phyloP scores from a whole-genome alignment of 768 basidiomycete genomes.

The Leucocoprinus leucothites region DNA sequence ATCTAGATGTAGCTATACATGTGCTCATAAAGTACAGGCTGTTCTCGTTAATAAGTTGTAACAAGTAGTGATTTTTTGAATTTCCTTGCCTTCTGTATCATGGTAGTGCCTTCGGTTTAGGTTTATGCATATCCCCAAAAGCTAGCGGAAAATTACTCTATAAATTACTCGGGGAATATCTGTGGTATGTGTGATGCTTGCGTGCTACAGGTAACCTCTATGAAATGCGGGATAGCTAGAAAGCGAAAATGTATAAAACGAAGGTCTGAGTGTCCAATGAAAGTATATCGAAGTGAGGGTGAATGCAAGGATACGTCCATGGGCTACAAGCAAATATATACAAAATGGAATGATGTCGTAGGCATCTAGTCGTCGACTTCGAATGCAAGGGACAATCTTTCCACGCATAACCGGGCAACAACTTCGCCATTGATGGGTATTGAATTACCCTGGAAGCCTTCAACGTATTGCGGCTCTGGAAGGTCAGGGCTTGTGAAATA shows the following conservation, averaged over 20 bases:
- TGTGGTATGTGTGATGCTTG: background rate
- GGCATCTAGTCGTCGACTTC: constrained; percentile 56
- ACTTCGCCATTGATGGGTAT: constrained; percentile 79
- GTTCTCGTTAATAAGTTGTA: too few species aligned
- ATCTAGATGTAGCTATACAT: background rate
- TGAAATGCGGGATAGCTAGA: background rate
- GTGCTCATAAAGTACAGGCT: background rate
- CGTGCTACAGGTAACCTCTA: background rate
- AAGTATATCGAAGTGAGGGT: background rate
- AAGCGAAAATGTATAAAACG: background rate
- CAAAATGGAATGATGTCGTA: background rate
- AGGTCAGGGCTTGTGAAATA: constrained; percentile 72
- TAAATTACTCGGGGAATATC: background rate
- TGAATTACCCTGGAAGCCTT: constrained; percentile 84
- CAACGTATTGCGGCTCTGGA: constrained; percentile 70
- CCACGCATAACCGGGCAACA: constrained; percentile 58
- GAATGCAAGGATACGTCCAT: background rate
- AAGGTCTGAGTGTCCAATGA: background rate
- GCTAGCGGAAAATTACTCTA: too few species aligned
- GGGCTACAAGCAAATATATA: background rate
- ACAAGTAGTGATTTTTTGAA: too few species aligned
- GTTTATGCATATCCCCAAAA: too few species aligned
- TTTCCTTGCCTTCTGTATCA: too few species aligned
- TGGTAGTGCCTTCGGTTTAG: too few species aligned
- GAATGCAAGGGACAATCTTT: constrained; percentile 52